Percentiles rank a stretch among this genome's conserved stretches.
These are phyloP conservation scores for Psilocybe azurescens DNA, from an alignment of 768 basidiomycete species.

Conservation along the genomic window DNA sequence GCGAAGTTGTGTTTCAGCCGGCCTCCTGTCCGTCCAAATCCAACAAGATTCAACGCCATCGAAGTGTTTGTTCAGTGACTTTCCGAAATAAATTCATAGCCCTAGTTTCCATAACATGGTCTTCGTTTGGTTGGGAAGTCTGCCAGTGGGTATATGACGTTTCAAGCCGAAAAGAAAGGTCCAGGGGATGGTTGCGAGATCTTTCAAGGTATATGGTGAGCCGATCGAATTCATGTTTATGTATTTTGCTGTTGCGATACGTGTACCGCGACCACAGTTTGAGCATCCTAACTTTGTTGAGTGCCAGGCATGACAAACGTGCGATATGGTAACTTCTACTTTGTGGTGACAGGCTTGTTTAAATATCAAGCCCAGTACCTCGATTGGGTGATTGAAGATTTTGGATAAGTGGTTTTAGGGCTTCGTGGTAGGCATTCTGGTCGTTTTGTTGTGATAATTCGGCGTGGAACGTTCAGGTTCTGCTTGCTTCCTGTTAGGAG, in stretches of 20 bases:
- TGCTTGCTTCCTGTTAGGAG: no score
- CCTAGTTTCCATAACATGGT: not conserved
- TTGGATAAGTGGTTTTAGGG: no score
- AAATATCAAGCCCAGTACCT: no score
- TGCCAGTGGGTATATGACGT: no score
- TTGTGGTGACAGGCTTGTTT: no score
- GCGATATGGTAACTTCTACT: constrained; percentile 6
- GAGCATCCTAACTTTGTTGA: not conserved
- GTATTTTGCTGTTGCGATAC: not conserved
- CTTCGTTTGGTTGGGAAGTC: no score
- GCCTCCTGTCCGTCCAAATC: not conserved
- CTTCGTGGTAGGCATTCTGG: no score
- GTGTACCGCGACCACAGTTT: not conserved
- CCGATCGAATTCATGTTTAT: not conserved
- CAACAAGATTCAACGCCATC: not conserved
- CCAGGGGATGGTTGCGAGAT: not conserved
- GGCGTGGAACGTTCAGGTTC: no score
- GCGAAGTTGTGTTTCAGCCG: not conserved
- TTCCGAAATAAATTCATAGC: not conserved
- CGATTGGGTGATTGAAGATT: no score
- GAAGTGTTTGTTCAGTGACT: not conserved
- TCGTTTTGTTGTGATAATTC: no score
- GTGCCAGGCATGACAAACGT: constrained; percentile 3
- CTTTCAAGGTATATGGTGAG: not conserved
- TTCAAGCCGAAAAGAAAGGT: not conserved